These are phyloP conservation scores for Vitis rupestris DNA, from an alignment of 164 flowering plant genomes.

Conservation along the genomic window DNA sequence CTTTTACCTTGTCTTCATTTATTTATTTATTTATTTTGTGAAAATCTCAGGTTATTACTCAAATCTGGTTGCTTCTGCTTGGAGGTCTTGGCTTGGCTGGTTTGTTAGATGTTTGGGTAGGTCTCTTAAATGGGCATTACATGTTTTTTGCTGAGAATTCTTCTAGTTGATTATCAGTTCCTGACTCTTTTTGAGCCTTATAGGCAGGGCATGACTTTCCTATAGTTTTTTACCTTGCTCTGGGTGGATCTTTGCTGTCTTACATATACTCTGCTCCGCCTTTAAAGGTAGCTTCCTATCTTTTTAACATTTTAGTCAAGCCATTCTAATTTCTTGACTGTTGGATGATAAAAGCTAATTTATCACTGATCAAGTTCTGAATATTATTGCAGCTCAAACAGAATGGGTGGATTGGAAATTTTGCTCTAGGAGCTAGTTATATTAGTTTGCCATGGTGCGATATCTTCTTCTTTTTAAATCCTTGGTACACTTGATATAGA, in stretches of 20 bases:
- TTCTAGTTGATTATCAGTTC: neutral
- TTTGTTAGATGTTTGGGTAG: conserved; percentile 84
- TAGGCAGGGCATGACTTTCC: conserved; percentile 94
- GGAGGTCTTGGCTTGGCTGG: conserved; percentile 88
- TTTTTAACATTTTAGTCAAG: conserved; percentile 1
- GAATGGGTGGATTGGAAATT: conserved; percentile 98
- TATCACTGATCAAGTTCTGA: neutral
- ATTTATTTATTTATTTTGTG: neutral
- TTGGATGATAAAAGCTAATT: neutral
- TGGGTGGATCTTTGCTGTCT: conserved; percentile 89
- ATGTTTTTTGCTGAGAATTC: neutral
- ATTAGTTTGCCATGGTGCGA: conserved; percentile 91
- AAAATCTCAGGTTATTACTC: conserved; percentile 66
- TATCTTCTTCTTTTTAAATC: conserved; percentile 2
- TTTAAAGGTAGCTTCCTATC: conserved; percentile 59
- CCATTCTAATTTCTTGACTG: neutral
- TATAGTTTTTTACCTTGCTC: conserved; percentile 74
- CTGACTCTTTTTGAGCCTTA: conserved; percentile 20
- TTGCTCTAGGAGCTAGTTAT: conserved; percentile 94
- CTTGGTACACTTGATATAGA: too few species aligned
- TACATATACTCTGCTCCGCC: conserved; percentile 98
- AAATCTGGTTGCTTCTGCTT: conserved; percentile 85
- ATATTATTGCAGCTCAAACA: conserved; percentile 77
- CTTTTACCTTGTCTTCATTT: too few species aligned
- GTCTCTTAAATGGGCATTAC: conserved; percentile 15